Conservation (phyloP, 768 basidiomycete species). For the Amanita pseudoporphyria region DNA sequence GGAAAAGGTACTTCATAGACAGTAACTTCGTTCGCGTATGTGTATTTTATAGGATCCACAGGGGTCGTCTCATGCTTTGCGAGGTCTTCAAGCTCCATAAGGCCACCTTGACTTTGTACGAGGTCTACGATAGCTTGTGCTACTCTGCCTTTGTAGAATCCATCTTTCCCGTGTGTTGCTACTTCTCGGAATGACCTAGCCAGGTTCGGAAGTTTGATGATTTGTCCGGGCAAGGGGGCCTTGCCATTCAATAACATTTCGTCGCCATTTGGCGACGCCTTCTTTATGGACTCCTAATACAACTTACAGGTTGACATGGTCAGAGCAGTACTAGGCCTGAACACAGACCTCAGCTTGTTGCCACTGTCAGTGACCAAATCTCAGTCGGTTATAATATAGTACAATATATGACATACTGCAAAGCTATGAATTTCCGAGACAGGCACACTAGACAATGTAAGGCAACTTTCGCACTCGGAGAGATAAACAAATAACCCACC, state of each 20-base stretch:
- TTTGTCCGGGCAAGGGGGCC: constrained; percentile 79
- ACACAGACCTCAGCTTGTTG: constrained; percentile 42
- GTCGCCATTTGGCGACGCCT: constrained; percentile 74
- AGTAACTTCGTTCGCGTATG: constrained; percentile 77
- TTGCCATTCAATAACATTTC: constrained; percentile 84
- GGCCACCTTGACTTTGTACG: constrained; percentile 77
- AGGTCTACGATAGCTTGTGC: constrained; percentile 87
- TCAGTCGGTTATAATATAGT: constrained; percentile 1
- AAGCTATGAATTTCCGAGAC: constrained; percentile 75
- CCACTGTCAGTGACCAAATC: constrained; percentile 29
- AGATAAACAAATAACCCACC: constrained; percentile 39
- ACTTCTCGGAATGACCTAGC: constrained; percentile 78
- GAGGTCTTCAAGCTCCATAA: constrained; percentile 92
- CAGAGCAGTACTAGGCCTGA: not conserved
- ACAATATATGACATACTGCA: constrained; percentile 25
- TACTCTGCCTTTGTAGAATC: constrained; percentile 88
- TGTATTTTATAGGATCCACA: constrained; percentile 89
- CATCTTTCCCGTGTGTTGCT: constrained; percentile 75
- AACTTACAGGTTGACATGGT: not conserved
- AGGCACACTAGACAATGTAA: constrained; percentile 49
- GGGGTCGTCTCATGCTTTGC: constrained; percentile 70
- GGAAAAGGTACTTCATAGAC: constrained; percentile 67
- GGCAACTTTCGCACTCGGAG: not conserved
- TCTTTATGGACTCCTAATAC: constrained; percentile 60
- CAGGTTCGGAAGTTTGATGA: constrained; percentile 73